Conservation (phyloP, 140 eudicot genomes). For the Anethum foeniculum region DNA sequence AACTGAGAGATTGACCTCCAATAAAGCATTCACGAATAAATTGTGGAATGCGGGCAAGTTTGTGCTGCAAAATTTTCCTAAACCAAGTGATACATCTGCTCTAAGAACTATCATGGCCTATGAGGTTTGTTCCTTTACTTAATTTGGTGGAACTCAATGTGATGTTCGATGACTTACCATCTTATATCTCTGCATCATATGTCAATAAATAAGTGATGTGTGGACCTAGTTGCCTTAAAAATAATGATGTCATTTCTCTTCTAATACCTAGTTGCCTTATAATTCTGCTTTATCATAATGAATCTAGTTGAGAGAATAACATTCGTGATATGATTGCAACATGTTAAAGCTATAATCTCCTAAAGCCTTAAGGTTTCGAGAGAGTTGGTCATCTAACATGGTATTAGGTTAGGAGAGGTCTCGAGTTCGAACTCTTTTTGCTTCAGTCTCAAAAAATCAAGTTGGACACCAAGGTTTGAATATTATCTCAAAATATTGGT, state of each 20-base stretch:
- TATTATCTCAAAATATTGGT: not conserved
- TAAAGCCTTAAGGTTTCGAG: not conserved
- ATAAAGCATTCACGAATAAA: conserved; percentile 94
- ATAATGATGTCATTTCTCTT: not conserved
- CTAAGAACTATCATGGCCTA: conserved; percentile 49
- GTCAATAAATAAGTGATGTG: not conserved
- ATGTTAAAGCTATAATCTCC: not conserved
- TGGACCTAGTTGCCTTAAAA: not conserved
- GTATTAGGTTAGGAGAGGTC: not conserved
- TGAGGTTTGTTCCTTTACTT: conserved; percentile 41
- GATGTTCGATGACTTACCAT: not conserved
- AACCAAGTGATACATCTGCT: conserved; percentile 56
- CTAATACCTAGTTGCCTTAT: not conserved
- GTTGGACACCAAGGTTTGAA: not conserved
- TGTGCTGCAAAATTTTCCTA: conserved; percentile 81
- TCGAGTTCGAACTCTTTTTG: not conserved
- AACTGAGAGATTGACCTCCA: conserved; percentile 76
- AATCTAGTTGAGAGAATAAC: not conserved
- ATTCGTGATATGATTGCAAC: not conserved
- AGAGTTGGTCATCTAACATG: not conserved
- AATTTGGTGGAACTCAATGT: not conserved
- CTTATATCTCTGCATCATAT: not conserved
- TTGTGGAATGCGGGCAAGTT: conserved; percentile 99
- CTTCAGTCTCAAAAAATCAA: not conserved
- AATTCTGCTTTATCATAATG: not conserved